These are phyloP conservation scores for Colletotrichum truncatum DNA, from an alignment of 2,329 filamentous ascomycete genomes.

Conservation along the genomic window DNA sequence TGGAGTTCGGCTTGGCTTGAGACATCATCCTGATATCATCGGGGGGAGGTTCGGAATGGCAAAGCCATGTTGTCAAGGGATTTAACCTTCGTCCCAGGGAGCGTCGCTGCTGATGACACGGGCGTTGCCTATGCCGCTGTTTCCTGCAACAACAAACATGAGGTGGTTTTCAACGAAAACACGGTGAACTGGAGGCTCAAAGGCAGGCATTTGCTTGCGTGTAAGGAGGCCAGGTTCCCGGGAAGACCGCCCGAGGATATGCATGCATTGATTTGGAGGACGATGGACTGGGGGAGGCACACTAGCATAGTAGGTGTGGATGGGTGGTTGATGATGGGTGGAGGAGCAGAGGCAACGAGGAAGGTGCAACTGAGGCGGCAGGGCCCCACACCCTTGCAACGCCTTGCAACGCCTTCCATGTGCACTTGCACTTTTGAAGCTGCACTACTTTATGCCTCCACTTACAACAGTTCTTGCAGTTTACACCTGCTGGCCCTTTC, in stretches of 20 bases:
- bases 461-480: too few relatives aligned
- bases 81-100: conserved; percentile 7
- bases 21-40: conserved; percentile 23
- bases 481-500: background rate
- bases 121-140: conserved; percentile 4
- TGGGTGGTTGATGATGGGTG: background rate
- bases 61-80: background rate
- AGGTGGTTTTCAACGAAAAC: background rate
- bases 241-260: background rate
- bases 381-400: background rate
- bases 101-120: conserved; percentile 12
- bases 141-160: conserved; percentile 18
- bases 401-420: background rate
- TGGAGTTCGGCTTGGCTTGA: conserved; percentile 14
- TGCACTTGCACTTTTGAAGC: too few relatives aligned
- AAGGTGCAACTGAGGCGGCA: background rate
- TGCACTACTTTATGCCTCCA: too few relatives aligned
- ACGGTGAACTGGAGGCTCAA: background rate
- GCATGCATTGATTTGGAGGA: background rate
- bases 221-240: background rate
- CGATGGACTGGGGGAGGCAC: background rate
- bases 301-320: too few relatives aligned
- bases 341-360: background rate
- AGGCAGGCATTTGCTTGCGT: conserved; percentile 19
- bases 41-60: background rate